Percentiles rank a stretch among this genome's conserved stretches.
These are phyloP conservation scores for Phytophthora crassamura DNA, from an alignment of 352 stramenopile species.

Conservation along the genomic window DNA sequence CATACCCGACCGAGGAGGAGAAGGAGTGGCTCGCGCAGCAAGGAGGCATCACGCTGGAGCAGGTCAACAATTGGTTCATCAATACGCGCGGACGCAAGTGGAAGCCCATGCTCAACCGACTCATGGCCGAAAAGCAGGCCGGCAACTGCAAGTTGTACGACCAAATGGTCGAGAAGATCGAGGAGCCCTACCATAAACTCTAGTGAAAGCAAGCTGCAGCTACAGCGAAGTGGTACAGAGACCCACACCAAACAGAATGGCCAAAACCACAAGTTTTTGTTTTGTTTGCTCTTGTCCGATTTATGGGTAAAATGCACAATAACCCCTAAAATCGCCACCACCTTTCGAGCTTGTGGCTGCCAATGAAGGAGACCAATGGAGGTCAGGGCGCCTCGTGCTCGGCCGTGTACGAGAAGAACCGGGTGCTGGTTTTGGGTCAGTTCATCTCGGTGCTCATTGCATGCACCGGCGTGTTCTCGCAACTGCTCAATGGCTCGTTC, in stretches of 20 bases:
- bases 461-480: conserved; percentile 87
- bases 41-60: conserved; percentile 83
- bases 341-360: not conserved
- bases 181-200: conserved; percentile 72
- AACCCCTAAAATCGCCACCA: not conserved
- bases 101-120: conserved; percentile 81
- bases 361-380: conserved; percentile 21
- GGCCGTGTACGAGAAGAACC: conserved; percentile 54
- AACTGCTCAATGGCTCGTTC: conserved; percentile 84
- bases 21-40: conserved; percentile 72
- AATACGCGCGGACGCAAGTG: conserved; percentile 88
- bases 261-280: not conserved
- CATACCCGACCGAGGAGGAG: conserved; percentile 86
- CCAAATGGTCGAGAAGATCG: conserved; percentile 81
- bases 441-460: conserved; percentile 91
- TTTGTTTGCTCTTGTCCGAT: too few relatives aligned
- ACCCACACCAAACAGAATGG: not conserved
- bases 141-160: conserved; percentile 72
- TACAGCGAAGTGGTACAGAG: not conserved
- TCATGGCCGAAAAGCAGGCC: conserved; percentile 73
- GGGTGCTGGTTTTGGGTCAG: conserved; percentile 82
- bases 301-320: too few relatives aligned
- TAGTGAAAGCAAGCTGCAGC: conserved; percentile 19
- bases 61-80: conserved; percentile 92
- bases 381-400: conserved; percentile 8